Conservation (phyloP, 768 basidiomycete genomes). For the Termitomyces sp. region DNA sequence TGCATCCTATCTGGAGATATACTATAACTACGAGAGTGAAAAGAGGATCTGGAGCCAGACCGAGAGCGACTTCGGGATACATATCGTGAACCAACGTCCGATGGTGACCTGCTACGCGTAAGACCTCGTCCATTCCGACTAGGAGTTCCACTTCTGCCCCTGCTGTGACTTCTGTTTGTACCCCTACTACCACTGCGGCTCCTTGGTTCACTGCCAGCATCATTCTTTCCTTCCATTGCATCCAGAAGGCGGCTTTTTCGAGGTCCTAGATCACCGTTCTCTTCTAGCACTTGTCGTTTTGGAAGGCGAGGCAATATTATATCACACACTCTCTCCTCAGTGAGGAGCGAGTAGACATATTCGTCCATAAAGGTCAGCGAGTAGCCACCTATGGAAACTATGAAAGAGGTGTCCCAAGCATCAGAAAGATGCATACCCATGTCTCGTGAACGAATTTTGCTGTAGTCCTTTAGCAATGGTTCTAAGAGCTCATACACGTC, state of each 20-base stretch:
- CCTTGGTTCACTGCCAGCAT: constrained; percentile 36
- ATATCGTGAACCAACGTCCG: constrained; percentile 50
- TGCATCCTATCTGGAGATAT: constrained; percentile 56
- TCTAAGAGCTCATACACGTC: constrained; percentile 94
- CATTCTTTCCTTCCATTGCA: constrained; percentile 75
- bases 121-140: constrained; percentile 16
- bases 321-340: constrained; percentile 92
- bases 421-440: constrained; percentile 51
- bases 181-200: constrained; percentile 35
- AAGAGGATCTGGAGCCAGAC: constrained; percentile 38
- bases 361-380: constrained; percentile 86
- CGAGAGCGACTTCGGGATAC: constrained; percentile 61
- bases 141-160: constrained; percentile 22
- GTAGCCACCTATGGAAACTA: constrained; percentile 62
- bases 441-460: constrained; percentile 78
- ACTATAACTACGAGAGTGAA: constrained; percentile 53
- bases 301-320: constrained; percentile 89
- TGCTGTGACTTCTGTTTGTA: constrained; percentile 28
- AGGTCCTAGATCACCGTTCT: constrained; percentile 84
- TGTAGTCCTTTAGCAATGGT: constrained; percentile 89
- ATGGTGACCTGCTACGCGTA: constrained; percentile 26
- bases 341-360: constrained; percentile 78
- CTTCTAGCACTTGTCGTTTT: constrained; percentile 84
- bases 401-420: constrained; percentile 4
- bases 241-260: constrained; percentile 83